These are phyloP conservation scores for Nyctanthes arbortristis DNA, from an alignment of 257 asterid species.

Conservation along the genomic window DNA sequence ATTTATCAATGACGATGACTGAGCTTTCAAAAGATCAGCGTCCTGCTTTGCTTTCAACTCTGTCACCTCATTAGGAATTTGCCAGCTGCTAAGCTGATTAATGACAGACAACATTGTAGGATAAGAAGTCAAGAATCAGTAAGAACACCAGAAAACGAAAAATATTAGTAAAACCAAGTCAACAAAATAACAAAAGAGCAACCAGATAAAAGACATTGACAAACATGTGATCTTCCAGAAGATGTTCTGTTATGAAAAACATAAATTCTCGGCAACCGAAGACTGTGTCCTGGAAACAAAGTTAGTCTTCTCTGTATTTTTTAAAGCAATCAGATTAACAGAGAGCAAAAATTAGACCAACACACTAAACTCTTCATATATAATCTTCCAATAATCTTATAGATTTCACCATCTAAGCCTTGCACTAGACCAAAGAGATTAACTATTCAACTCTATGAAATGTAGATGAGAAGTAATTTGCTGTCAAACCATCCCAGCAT, in stretches of 20 bases:
- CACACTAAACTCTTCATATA: not conserved
- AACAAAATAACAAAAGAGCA: not conserved
- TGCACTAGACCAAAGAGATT: not conserved
- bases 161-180: constrained; percentile 5
- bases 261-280: not conserved
- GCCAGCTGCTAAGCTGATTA: constrained; percentile 96
- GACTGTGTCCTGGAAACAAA: not conserved
- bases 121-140: constrained; percentile 6
- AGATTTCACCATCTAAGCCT: not conserved
- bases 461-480: not conserved
- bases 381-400: not conserved
- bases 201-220: not conserved
- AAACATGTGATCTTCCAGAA: not conserved
- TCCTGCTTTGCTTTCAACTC: constrained; percentile 80
- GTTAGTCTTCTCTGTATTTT: not conserved
- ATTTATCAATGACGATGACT: constrained; percentile 43
- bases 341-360: not conserved
- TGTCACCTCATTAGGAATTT: constrained; percentile 78
- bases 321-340: not conserved
- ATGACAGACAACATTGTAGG: constrained; percentile 25
- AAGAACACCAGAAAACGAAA: not conserved
- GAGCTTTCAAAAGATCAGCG: constrained; percentile 59
- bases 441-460: not conserved
- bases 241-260: not conserved
- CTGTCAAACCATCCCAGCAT: not conserved